Percentiles rank a stretch among this genome's conserved stretches.
Evolutionary conservation across 208 protist species (phyloP).

Genomic region (Trypanosoma mega): DNA sequence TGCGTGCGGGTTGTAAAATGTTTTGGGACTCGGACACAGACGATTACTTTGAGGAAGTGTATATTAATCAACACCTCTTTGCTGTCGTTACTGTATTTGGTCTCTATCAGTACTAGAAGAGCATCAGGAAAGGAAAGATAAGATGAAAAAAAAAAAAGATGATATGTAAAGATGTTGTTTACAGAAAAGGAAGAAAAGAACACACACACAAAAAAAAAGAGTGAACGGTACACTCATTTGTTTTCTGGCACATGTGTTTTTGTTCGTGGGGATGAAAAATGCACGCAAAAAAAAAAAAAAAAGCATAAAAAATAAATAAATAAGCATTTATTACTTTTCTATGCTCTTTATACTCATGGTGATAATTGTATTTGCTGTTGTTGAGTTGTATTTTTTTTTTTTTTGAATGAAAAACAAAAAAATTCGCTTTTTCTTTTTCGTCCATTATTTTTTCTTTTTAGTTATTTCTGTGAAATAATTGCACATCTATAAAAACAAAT

Average conservation of each 20-base stretch:
- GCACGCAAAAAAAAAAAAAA: no score
- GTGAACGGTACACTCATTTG: no score
- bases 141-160: no score
- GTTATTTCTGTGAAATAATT: background rate
- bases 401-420: constrained; percentile 5
- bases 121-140: no score
- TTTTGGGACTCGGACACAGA: constrained; percentile 96
- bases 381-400: constrained; percentile 7
- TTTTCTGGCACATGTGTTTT: no score
- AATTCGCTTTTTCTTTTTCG: background rate
- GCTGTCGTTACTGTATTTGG: constrained; percentile 92
- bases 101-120: constrained; percentile 89
- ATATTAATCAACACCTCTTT: constrained; percentile 87
- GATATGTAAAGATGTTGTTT: no score
- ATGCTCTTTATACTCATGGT: constrained; percentile 1
- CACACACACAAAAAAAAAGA: no score
- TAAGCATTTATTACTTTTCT: background rate
- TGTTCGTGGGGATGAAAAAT: no score
- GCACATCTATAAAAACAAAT: background rate
- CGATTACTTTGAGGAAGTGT: constrained; percentile 92
- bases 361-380: constrained; percentile 8
- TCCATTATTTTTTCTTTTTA: background rate
- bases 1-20: constrained; percentile 93
- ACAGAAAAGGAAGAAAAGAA: no score
- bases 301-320: background rate